Evolutionary conservation across 805 yeast species (phyloP).

Genomic region (Wickerhamomyces subpelliculosus): DNA sequence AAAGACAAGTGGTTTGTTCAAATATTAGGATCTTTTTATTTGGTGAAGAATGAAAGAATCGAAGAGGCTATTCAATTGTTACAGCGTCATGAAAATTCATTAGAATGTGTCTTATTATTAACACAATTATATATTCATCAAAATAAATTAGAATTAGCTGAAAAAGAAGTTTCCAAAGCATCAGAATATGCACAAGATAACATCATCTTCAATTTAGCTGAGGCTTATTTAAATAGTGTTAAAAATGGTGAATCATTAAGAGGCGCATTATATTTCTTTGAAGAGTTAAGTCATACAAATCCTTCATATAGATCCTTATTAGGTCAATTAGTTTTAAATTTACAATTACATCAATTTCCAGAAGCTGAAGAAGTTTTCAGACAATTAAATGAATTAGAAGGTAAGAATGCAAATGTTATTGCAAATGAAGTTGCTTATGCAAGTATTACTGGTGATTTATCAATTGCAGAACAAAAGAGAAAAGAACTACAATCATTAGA

Average conservation of each 20-base stretch:
- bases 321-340: conserved; percentile 65
- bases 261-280: conserved; percentile 58
- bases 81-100: conserved; percentile 30
- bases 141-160: conserved; percentile 38
- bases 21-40: conserved; percentile 33
- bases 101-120: conserved; percentile 35
- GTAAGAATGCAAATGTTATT: conserved; percentile 46
- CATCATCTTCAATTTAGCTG: conserved; percentile 69
- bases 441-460: conserved; percentile 42
- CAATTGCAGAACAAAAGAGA: conserved; percentile 32
- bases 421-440: conserved; percentile 60
- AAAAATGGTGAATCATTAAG: conserved; percentile 33
- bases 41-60: conserved; percentile 31
- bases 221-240: conserved; percentile 56
- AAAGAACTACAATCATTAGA: conserved; percentile 37
- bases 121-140: conserved; percentile 34
- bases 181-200: conserved; percentile 59
- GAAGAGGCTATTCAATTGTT: conserved; percentile 37
- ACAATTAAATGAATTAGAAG: conserved; percentile 37
- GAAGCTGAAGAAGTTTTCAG: conserved; percentile 69
- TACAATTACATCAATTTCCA: conserved; percentile 72
- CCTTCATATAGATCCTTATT: conserved; percentile 42
- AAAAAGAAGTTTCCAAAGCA: conserved; percentile 35
- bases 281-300: conserved; percentile 66
- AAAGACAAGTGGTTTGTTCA: conserved; percentile 25